Conservation (phyloP, 192 early-diverging fungal species). For the Coemansia sp. region DNA sequence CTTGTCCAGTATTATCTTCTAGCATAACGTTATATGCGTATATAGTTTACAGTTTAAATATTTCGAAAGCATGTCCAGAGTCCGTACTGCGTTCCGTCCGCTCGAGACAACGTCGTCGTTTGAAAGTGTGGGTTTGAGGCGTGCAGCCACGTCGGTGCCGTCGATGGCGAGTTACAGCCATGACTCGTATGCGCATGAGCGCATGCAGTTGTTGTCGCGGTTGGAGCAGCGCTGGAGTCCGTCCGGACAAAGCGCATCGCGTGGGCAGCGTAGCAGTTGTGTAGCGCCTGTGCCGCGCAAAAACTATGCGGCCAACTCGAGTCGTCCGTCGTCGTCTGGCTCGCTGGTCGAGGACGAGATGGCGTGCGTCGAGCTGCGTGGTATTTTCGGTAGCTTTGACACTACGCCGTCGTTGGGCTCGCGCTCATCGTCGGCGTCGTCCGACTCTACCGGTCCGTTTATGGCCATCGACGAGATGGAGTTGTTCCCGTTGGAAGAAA, state of each 20-base stretch:
- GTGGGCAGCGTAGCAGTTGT: constrained; percentile 23
- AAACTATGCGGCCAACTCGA: constrained; percentile 4
- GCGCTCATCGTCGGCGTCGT: constrained; percentile 38
- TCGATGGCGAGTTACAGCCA: constrained; percentile 11
- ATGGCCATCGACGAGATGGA: constrained; percentile 15
- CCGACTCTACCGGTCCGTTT: constrained; percentile 7
- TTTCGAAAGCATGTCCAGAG: constrained; percentile 28
- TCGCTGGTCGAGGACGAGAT: constrained; percentile 33
- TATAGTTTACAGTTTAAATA: constrained; percentile 1
- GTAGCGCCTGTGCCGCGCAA: constrained; percentile 43
- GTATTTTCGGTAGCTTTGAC: constrained; percentile 36
- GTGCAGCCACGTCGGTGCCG: constrained; percentile 39
- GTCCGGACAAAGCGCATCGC: constrained; percentile 11
- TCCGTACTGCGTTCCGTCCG: constrained; percentile 53
- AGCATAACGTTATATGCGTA: background rate
- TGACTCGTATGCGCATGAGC: constrained; percentile 32
- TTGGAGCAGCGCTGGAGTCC: constrained; percentile 51
- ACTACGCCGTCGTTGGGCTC: constrained; percentile 2
- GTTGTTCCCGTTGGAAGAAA: constrained; percentile 45
- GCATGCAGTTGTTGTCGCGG: constrained; percentile 36
- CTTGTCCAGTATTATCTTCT: background rate
- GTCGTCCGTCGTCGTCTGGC: constrained; percentile 25
- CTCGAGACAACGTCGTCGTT: constrained; percentile 38
- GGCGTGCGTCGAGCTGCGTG: constrained; percentile 48
- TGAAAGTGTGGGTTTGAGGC: constrained; percentile 20